phyloP scores from a whole-genome alignment of 2,329 filamentous ascomycete species.

The Diatrype stigma region DNA sequence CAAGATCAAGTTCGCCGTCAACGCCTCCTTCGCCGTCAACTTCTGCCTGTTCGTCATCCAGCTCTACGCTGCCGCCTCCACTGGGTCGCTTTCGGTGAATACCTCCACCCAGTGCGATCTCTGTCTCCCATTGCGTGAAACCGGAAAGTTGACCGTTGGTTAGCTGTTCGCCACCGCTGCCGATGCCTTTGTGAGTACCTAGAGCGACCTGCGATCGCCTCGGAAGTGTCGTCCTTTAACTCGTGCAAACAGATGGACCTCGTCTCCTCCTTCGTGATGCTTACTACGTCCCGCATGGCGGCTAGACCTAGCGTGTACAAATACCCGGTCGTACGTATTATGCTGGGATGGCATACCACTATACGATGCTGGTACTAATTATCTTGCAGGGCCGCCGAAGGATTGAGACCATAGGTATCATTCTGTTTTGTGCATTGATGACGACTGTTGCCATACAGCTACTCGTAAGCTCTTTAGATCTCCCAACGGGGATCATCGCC shows the following conservation, averaged over 20 bases:
- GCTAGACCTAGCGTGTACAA: constrained; percentile 56
- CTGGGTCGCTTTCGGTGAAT: constrained; percentile 50
- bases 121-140: constrained; percentile 8
- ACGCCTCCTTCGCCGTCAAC: constrained; percentile 47
- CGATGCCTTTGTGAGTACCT: constrained; percentile 56
- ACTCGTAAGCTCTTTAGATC: constrained; percentile 37
- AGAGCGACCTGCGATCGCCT: constrained; percentile 6
- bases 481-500: neutral
- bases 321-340: constrained; percentile 49
- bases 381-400: constrained; percentile 48
- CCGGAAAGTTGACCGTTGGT: constrained; percentile 16
- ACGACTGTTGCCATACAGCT: constrained; percentile 62
- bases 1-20: constrained; percentile 50
- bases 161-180: constrained; percentile 60
- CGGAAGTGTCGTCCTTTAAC: constrained; percentile 18
- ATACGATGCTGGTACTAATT: constrained; percentile 8
- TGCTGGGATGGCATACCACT: constrained; percentile 3
- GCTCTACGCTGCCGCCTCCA: constrained; percentile 54
- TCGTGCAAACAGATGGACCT: constrained; percentile 48
- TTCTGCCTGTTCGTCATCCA: constrained; percentile 54
- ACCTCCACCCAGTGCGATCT: constrained; percentile 13
- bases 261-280: constrained; percentile 60
- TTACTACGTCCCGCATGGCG: constrained; percentile 57
- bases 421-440: constrained; percentile 64
- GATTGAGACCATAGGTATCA: constrained; percentile 61